Conservation (phyloP, 1,284 basidiomycete species). For the Cutaneotrichosporon cutaneum region DNA sequence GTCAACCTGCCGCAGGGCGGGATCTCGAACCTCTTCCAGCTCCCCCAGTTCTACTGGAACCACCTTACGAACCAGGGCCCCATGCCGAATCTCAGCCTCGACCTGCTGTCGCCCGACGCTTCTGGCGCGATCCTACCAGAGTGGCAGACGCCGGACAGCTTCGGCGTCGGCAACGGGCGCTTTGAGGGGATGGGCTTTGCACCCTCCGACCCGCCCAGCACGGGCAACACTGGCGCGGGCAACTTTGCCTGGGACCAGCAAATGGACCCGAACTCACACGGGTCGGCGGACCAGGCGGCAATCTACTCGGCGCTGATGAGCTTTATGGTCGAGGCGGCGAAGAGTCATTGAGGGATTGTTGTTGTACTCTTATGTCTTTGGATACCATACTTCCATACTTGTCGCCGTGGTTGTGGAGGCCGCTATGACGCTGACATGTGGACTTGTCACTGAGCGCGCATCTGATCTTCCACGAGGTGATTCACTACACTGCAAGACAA, state of each 20-base stretch:
- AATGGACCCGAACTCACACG: not conserved
- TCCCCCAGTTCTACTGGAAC: constrained; percentile 46
- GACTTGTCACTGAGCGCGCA: too few species aligned
- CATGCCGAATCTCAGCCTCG: not conserved
- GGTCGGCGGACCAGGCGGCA: constrained; percentile 21
- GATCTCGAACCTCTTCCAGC: constrained; percentile 32
- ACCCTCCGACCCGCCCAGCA: not conserved
- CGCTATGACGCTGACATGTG: too few species aligned
- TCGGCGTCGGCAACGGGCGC: not conserved
- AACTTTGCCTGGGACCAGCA: not conserved
- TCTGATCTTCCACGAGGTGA: not conserved
- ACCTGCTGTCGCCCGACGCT: constrained; percentile 4
- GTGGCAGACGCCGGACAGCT: not conserved
- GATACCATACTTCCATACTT: not conserved
- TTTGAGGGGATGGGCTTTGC: not conserved
- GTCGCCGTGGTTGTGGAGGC: not conserved
- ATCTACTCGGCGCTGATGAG: constrained; percentile 34
- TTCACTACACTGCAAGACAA: not conserved
- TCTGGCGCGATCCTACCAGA: not conserved
- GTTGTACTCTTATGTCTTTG: not conserved
- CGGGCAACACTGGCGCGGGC: not conserved
- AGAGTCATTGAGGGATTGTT: constrained; percentile 10
- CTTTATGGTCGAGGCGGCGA: constrained; percentile 32
- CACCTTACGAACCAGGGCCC: constrained; percentile 13
- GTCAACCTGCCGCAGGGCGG: constrained; percentile 12